Base-by-base conservation (phyloP, 2,329 filamentous ascomycete species). In the Penicillium sp. region DNA sequence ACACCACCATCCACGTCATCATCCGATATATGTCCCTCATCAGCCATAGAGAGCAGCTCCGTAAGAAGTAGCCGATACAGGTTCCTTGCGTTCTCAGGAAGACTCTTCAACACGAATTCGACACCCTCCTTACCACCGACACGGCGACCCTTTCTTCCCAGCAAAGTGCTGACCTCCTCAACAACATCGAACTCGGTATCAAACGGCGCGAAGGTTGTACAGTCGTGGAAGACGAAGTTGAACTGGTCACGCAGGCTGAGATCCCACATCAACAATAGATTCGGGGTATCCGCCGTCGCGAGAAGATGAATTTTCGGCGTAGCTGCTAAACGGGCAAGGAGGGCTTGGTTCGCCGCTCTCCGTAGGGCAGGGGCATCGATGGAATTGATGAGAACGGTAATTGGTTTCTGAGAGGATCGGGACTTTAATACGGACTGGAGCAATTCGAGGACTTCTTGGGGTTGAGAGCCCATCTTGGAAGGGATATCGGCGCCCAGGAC, bases 121-220 rank as follows among this genome's bases (percentile, higher is more conserved):
- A 96, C 87, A 54, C 93, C 93, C 62, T 96, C 91, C 64, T 89
- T 87, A 40, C 93, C 93, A 47, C 88, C 89, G 7, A 91, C 79
- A 37, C 88, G 82, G 45, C 86, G 78, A 19, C 87, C 83, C 60
- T 84, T 88, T 46, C 88, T 81, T 40, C 90, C 89, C 0, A 97
- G 78, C 0, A 96, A 77, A 61, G 87, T 84, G 66, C 95, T 88
- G 13, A 97, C 89, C 55, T 89, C 87, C 65, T 97, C 89, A 3
- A 97, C 88, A 2, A 87, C 82, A 61, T 95, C 88, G 7, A 88
- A 72, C 66, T 95, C 89, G 3, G 78, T 77, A 10, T 77, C 75
- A 59, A 87, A 88, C 1, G 87, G 78, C 0, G 79, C 76, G 64
- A 95, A 96, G 0, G 93, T 97, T 1, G 93, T 97, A 61, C 85